Evolutionary conservation across 1,284 basidiomycete genomes (phyloP).

Genomic region (Marasmius tenuissimus): DNA sequence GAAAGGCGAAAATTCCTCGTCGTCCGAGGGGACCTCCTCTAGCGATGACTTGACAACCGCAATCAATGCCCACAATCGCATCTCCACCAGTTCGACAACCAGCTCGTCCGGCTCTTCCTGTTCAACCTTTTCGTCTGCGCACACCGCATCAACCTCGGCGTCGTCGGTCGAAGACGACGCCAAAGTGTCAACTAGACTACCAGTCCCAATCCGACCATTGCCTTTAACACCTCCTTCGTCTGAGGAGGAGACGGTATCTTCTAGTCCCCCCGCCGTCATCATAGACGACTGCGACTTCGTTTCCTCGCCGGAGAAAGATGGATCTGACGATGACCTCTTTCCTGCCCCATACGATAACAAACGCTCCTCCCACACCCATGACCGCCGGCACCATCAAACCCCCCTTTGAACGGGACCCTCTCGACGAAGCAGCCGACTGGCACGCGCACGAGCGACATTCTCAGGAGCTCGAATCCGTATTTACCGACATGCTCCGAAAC

Average conservation of each 20-base stretch:
- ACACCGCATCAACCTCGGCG: background rate
- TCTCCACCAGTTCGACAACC: background rate
- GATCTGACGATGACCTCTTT: background rate
- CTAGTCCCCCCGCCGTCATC: background rate
- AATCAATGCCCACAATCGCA: background rate
- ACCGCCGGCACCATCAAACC: background rate
- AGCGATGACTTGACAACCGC: too few species aligned
- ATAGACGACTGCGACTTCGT: background rate
- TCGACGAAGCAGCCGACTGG: slow-evolving; percentile 29
- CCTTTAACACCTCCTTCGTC: background rate
- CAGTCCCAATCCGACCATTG: background rate
- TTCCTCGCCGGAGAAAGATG: background rate
- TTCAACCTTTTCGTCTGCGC: background rate
- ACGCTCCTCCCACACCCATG: background rate
- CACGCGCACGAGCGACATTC: slow-evolving; percentile 32
- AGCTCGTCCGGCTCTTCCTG: background rate
- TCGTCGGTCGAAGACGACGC: background rate
- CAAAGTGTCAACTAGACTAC: background rate
- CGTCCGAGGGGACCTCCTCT: too few species aligned
- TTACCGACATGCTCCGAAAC: slow-evolving; percentile 50
- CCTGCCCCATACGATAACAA: background rate
- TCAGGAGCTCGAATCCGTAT: slow-evolving; percentile 47
- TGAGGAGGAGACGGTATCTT: background rate
- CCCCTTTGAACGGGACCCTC: background rate
- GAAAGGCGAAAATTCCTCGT: background rate